Evolutionary conservation across 2,329 filamentous ascomycete genomes (phyloP).

Genomic region (Alternaria ventricosa): DNA sequence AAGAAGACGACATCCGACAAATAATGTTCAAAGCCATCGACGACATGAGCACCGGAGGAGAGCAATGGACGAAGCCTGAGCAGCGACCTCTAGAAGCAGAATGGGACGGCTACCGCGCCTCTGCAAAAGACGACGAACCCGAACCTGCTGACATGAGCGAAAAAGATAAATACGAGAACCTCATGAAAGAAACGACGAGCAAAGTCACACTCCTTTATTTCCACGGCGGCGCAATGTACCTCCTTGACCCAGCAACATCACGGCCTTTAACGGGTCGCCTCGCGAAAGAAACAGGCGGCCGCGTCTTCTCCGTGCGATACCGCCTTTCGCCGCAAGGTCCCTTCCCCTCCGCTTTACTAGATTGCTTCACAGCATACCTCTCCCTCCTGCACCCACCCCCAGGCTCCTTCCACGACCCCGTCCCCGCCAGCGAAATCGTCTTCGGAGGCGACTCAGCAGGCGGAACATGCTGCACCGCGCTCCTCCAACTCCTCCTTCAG

Average conservation of each 20-base stretch:
- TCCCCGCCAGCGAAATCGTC: conserved; percentile 70
- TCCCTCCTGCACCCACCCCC: conserved; percentile 74
- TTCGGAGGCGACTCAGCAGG: conserved; percentile 79
- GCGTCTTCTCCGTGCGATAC: conserved; percentile 76
- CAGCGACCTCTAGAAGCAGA: conserved; percentile 69
- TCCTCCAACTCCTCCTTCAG: conserved; percentile 73
- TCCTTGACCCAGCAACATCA: conserved; percentile 74
- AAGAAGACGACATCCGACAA: conserved; percentile 60
- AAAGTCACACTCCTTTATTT: conserved; percentile 74
- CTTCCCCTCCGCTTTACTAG: conserved; percentile 76
- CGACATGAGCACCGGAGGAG: conserved; percentile 54
- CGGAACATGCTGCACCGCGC: conserved; percentile 70
- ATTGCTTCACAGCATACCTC: conserved; percentile 75
- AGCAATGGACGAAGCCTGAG: conserved; percentile 54
- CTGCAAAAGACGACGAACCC: conserved; percentile 57
- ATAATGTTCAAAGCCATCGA: conserved; percentile 65
- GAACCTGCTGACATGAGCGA: conserved; percentile 65
- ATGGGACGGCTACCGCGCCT: conserved; percentile 74
- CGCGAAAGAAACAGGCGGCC: conserved; percentile 70
- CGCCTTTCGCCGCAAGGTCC: conserved; percentile 75
- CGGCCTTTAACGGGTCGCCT: conserved; percentile 65
- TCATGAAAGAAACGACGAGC: conserved; percentile 72
- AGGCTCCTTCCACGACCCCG: conserved; percentile 69
- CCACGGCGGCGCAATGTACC: conserved; percentile 77
- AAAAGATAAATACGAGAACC: conserved; percentile 66